Evolutionary conservation across 768 basidiomycete genomes (phyloP).

Genomic region (Termitomyces sp.): DNA sequence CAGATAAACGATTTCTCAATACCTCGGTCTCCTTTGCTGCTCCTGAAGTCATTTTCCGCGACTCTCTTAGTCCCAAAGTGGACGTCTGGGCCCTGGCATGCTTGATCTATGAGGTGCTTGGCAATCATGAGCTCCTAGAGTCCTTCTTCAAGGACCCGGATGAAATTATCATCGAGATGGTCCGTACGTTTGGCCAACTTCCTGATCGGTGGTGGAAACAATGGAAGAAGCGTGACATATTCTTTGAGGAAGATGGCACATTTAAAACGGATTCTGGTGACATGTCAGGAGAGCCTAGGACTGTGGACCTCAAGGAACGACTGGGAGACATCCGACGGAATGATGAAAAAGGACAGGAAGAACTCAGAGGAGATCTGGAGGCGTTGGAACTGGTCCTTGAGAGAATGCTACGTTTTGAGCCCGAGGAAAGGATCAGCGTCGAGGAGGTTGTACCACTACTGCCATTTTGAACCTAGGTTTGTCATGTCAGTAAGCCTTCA

Average conservation of each 20-base stretch:
- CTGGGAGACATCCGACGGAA: background rate
- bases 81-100: slow-evolving; percentile 7
- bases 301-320: slow-evolving; percentile 7
- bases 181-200: slow-evolving; percentile 8
- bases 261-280: slow-evolving; percentile 4
- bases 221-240: background rate
- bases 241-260: slow-evolving; percentile 5
- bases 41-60: slow-evolving; percentile 7
- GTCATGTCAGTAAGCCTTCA: background rate
- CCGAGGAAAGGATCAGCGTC: slow-evolving; percentile 6
- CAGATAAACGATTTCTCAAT: background rate
- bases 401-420: slow-evolving; percentile 5
- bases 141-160: slow-evolving; percentile 6
- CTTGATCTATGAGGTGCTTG: slow-evolving; percentile 6
- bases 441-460: slow-evolving; percentile 9
- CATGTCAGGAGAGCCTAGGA: slow-evolving; percentile 3
- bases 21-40: slow-evolving; percentile 7
- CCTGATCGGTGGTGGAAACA: slow-evolving; percentile 7
- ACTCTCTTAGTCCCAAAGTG: background rate
- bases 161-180: slow-evolving; percentile 7
- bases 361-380: slow-evolving; percentile 15
- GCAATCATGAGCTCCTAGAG: slow-evolving; percentile 3
- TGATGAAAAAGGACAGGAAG: slow-evolving; percentile 2
- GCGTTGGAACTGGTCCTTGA: background rate
- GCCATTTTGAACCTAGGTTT: background rate